Evolutionary conservation across 257 asterid genomes (phyloP).

Genomic region (Nicotiana noctiflora): DNA sequence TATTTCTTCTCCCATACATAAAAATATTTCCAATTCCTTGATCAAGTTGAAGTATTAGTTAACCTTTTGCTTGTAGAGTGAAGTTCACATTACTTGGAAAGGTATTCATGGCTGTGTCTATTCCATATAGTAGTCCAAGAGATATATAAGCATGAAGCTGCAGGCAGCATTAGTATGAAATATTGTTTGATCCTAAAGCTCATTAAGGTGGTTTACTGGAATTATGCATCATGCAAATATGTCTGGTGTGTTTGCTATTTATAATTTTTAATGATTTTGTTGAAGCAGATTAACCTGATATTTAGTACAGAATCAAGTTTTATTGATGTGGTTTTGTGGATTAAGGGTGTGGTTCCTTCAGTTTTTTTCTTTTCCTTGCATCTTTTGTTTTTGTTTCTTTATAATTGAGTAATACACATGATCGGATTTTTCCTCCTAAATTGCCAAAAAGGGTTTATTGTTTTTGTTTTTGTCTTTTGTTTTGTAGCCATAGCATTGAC

Average conservation of each 20-base stretch:
- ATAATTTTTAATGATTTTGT: background rate
- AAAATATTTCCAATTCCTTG: background rate
- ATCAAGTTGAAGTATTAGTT: background rate
- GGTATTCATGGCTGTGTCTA: background rate
- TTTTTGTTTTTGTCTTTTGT: no score
- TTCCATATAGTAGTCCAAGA: background rate
- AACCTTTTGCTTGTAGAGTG: background rate
- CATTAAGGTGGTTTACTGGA: background rate
- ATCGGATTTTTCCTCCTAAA: background rate
- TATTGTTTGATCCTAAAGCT: background rate
- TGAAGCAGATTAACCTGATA: background rate
- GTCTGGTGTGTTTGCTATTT: background rate
- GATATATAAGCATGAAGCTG: background rate
- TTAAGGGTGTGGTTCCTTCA: background rate
- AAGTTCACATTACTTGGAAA: background rate
- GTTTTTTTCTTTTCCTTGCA: background rate
- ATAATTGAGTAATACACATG: background rate
- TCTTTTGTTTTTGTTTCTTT: background rate
- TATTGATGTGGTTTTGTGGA: background rate
- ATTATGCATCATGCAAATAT: background rate
- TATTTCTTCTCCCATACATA: background rate
- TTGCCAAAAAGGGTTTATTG: background rate
- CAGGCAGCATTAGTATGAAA: background rate
- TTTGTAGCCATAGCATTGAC: background rate
- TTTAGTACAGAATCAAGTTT: background rate